Evolutionary conservation across 495 filamentous ascomycete genomes (phyloP).

Genomic region (Gamarada debralockiae): DNA sequence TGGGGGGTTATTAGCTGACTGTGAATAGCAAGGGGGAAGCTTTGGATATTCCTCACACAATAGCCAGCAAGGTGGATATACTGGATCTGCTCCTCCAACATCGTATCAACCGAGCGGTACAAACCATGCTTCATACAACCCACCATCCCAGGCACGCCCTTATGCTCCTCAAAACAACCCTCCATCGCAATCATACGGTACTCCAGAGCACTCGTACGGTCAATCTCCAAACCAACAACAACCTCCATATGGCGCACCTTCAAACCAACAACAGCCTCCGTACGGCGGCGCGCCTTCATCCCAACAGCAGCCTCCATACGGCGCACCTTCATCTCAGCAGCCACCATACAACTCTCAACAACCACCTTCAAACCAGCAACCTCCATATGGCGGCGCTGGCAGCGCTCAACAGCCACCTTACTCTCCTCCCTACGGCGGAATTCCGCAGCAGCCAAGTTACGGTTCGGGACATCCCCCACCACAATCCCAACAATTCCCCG

Average conservation of each 20-base stretch:
- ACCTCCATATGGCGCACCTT: slow-evolving; percentile 10
- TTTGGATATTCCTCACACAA: slow-evolving; percentile 47
- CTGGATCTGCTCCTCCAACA: slow-evolving; percentile 43
- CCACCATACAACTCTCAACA: slow-evolving; percentile 12
- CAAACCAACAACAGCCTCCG: slow-evolving; percentile 17
- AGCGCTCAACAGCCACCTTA: slow-evolving; percentile 17
- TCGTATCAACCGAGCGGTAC: slow-evolving; percentile 37
- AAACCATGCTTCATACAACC: slow-evolving; percentile 12
- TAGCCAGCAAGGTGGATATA: slow-evolving; percentile 39
- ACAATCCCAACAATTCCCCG: slow-evolving; percentile 18
- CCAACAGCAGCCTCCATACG: slow-evolving; percentile 17
- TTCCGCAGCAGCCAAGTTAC: slow-evolving; percentile 20
- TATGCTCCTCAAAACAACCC: slow-evolving; percentile 15
- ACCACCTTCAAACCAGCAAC: slow-evolving; percentile 18
- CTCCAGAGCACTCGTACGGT: slow-evolving; percentile 5
- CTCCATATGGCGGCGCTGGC: slow-evolving; percentile 22
- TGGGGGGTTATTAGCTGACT: neutral
- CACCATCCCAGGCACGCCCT: slow-evolving; percentile 18
- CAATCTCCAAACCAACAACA: slow-evolving; percentile 23
- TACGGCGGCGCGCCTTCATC: slow-evolving; percentile 4
- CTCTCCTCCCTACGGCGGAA: slow-evolving; percentile 17
- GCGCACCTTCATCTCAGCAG: neutral
- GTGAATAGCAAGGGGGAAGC: slow-evolving; percentile 7
- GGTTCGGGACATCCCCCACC: slow-evolving; percentile 15
- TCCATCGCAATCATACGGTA: slow-evolving; percentile 14